Evolutionary conservation across 2,329 filamentous ascomycete species (phyloP), one percentile per base, ranked within the genome.

Genomic region (Fusarium temperatum): DNA sequence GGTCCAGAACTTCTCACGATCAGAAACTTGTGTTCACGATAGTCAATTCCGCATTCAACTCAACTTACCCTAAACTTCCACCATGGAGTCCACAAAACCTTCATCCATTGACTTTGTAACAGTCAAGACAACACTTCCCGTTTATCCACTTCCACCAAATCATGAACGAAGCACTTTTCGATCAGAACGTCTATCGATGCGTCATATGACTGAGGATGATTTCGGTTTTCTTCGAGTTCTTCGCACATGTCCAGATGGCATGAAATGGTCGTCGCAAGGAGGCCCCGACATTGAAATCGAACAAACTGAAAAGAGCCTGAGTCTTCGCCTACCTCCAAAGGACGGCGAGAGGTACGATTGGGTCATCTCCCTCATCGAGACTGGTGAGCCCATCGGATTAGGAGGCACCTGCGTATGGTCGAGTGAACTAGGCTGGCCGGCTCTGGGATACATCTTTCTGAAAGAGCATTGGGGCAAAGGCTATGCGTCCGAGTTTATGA

Each of bases 211-310:
- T 3, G 79, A 84, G 24, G 81, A 85, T 6, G 90, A 93, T 78
- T 81, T 88, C 5, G 80, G 82, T 3, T 85, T 82, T 12, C 68
- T 90, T 22, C 82, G 89, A 70, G 80, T 81, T 28, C 82, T 93
- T 60, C 88, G 91, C 30, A 84, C 83, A 20, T 84, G 91, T 77
- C 85, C 86, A 9, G 89, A 91, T 73, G 88, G 91, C 53, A 93
- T 93, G 91, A 80, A 80, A 62, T 91, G 87, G 84, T 90, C 90
- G 60, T 61, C 70, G 7, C 72, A 77, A 72, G 86, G 85, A 65
- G 63, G 74, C 14, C 73, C 82, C 14, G 87, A 91, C 80, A 68
- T 76, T 60, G 81, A 86, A 74, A 55, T 84, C 5, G 84, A 82
- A 4, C 83, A 85, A 64, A 88, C 88, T 15, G 80, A 80, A 66